Conservation (phyloP, 2,329 filamentous ascomycete genomes). For the Botrytis fragariae region DNA sequence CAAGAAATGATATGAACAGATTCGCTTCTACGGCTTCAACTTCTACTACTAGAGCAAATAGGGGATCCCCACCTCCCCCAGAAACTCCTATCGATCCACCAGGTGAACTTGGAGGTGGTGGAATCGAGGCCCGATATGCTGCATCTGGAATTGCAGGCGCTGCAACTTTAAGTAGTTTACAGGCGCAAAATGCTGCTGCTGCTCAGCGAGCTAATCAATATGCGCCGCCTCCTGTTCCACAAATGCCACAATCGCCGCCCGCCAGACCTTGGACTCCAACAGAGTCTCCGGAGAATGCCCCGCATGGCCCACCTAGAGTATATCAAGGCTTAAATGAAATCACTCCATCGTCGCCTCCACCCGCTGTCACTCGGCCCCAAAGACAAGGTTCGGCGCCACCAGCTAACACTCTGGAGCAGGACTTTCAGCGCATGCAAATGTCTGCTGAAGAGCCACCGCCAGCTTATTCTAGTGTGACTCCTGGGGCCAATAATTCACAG, state of each 20-base stretch:
- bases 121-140: constrained; percentile 88
- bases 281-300: constrained; percentile 79
- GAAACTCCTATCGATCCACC: constrained; percentile 84
- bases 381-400: constrained; percentile 45
- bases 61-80: constrained; percentile 90
- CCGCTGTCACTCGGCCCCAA: constrained; percentile 42
- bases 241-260: constrained; percentile 35
- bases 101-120: constrained; percentile 66
- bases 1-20: constrained; percentile 52
- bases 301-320: constrained; percentile 84
- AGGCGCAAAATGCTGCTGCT: constrained; percentile 73
- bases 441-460: constrained; percentile 77
- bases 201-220: constrained; percentile 81
- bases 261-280: constrained; percentile 90
- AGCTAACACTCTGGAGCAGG: constrained; percentile 75
- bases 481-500: constrained; percentile 47
- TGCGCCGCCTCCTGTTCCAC: constrained; percentile 47
- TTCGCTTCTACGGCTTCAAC: constrained; percentile 83
- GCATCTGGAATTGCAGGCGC: constrained; percentile 87
- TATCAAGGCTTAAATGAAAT: constrained; percentile 84
- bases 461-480: constrained; percentile 82
- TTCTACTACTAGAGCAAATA: constrained; percentile 85
- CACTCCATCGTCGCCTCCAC: constrained; percentile 41
- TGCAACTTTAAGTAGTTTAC: constrained; percentile 73
- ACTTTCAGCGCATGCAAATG: constrained; percentile 78